Conservation (phyloP, 805 yeast species). For the Saccharomycopsis oosterbeekiorum region DNA sequence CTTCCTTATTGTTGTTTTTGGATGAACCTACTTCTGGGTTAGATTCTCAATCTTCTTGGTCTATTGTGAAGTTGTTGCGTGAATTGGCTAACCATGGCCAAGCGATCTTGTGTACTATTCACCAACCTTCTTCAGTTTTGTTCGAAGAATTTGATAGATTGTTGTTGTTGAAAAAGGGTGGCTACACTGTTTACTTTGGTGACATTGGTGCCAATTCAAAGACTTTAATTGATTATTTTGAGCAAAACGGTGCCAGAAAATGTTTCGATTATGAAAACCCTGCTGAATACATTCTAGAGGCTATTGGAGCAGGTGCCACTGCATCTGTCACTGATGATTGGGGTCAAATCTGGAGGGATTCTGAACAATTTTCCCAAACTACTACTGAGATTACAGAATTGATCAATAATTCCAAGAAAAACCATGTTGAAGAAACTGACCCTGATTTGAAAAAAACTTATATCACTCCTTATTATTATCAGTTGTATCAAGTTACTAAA, state of each 20-base stretch:
- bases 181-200: conserved; percentile 51
- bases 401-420: conserved; percentile 6
- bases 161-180: conserved; percentile 40
- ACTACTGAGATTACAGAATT: conserved; percentile 26
- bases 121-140: conserved; percentile 44
- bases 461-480: conserved; percentile 41
- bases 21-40: conserved; percentile 57
- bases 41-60: conserved; percentile 50
- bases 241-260: conserved; percentile 53
- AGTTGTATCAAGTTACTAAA: conserved; percentile 31
- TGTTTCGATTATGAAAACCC: conserved; percentile 53
- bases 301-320: conserved; percentile 76
- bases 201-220: conserved; percentile 48
- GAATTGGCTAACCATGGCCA: conserved; percentile 39
- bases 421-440: conserved; percentile 15
- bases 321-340: conserved; percentile 46
- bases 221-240: conserved; percentile 50
- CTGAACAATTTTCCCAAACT: conserved; percentile 27
- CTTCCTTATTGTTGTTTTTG: conserved; percentile 40
- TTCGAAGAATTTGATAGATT: conserved; percentile 39
- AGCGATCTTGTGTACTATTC: conserved; percentile 45
- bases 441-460: conserved; percentile 23
- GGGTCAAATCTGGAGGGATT: conserved; percentile 48
- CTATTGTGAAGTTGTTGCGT: conserved; percentile 37
- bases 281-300: conserved; percentile 65